A percentile compares a stretch with the other conserved stretches of the same genome.
These are phyloP conservation scores for Sphaceloma murrayae DNA, from an alignment of 2,329 filamentous ascomycete genomes.

Conservation along the genomic window DNA sequence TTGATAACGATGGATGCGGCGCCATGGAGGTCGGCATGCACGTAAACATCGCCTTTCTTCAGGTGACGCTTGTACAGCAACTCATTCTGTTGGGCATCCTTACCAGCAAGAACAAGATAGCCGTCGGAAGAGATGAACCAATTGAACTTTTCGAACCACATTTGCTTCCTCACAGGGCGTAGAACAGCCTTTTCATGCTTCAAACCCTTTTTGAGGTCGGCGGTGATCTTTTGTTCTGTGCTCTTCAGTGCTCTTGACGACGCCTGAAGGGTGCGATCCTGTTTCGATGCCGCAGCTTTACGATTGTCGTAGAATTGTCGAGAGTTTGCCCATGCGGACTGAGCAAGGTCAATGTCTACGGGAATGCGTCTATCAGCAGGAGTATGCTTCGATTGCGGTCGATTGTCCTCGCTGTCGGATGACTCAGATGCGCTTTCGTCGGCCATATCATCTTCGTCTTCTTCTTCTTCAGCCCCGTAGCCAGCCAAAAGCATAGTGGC, in stretches of 20 bases:
- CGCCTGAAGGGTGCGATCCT: constrained; percentile 75
- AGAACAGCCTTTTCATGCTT: constrained; percentile 88
- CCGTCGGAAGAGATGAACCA: constrained; percentile 96
- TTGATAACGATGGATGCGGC: constrained; percentile 83
- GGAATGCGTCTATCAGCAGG: constrained; percentile 43
- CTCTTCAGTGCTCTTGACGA: constrained; percentile 77
- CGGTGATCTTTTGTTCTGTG: constrained; percentile 76
- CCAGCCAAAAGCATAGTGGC: constrained; percentile 73
- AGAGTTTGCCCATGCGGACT: constrained; percentile 83
- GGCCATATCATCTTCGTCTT: constrained; percentile 46
- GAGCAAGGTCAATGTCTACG: constrained; percentile 74
- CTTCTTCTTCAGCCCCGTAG: constrained; percentile 53
- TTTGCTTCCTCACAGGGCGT: constrained; percentile 67
- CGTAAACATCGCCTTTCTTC: constrained; percentile 81
- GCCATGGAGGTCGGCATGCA: constrained; percentile 80
- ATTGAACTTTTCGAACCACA: constrained; percentile 96
- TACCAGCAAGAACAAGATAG: constrained; percentile 78
- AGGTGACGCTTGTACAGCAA: constrained; percentile 81
- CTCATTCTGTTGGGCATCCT: constrained; percentile 82
- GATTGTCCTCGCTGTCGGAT: constrained; percentile 51
- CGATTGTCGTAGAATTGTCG: constrained; percentile 87
- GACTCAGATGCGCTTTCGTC: constrained; percentile 58
- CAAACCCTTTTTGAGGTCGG: constrained; percentile 75
- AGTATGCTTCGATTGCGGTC: constrained; percentile 21
- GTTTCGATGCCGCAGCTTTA: constrained; percentile 72